Evolutionary conservation across 2,329 filamentous ascomycete species (phyloP), one percentile per base, ranked within the genome.

Genomic region (Westerdykella aurantiaca): DNA sequence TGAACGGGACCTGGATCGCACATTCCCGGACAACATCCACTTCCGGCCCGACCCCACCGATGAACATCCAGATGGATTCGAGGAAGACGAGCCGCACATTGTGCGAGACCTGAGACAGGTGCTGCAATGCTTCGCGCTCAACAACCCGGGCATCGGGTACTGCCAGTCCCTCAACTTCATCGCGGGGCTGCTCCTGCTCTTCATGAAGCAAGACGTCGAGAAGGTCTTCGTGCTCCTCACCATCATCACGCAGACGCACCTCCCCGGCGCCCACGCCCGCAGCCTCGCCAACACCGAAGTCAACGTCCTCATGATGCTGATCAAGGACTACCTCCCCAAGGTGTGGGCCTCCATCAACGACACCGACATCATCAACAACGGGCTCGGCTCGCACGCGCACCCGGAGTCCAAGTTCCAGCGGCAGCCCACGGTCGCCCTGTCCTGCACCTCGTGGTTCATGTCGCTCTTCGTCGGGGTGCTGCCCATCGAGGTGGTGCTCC

Each of bases 391-490:
- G 6, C 46, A 63, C 34, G 58, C 61, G 3, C 63, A 66, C 41
- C 58, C 62, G 4, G 57, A 61, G 39, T 61, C 57, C 0, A 66
- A 63, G 34, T 62, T 64, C 37, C 55, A 70, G 40, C 69, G 85
- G 4, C 77, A 96, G 10, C 91, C 91, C 0, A 90, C 91, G 11
- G 91, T 97, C 52, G 93, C 88, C 0, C 77, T 97, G 5, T 94
- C 89, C 55, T 88, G 93, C 67, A 95, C 90, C 9, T 87, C 90
- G 4, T 97, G 91, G 91, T 94, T 97, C 67, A 96, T 97, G 91
- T 94, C 87, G 39, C 86, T 93, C 57, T 96, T 93, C 66, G 93
- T 96, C 48, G 89, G 90, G 42, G 95, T 88, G 0, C 72, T 97
- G 14, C 91, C 91, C 2, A 89, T 95, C 49, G 91, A 97, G 69